Evolutionary conservation across 2,329 filamentous ascomycete species (phyloP).

Genomic region (Scedosporium apiospermum): DNA sequence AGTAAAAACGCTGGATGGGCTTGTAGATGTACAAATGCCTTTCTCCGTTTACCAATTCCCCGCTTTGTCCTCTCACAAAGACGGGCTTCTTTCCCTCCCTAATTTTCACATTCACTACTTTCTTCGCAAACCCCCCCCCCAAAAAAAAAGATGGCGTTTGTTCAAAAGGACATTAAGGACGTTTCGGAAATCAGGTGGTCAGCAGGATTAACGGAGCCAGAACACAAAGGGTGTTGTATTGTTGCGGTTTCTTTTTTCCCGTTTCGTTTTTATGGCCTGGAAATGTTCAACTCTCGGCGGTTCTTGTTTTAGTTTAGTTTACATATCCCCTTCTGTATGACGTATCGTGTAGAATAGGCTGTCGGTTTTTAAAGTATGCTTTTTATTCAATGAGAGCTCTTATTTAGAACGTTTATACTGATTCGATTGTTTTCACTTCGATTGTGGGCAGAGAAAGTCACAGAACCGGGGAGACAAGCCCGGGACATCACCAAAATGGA

Average conservation of each 20-base stretch:
- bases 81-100: background rate
- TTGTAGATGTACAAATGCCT: background rate
- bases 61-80: background rate
- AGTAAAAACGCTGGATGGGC: background rate
- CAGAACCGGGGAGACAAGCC: too few relatives aligned
- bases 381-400: too few relatives aligned
- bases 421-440: too few relatives aligned
- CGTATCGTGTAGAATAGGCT: background rate
- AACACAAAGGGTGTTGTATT: background rate
- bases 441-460: too few relatives aligned
- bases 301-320: background rate
- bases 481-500: too few relatives aligned
- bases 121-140: too few relatives aligned
- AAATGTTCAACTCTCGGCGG: background rate
- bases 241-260: background rate
- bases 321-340: background rate
- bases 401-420: too few relatives aligned
- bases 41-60: background rate
- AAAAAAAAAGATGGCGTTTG: background rate
- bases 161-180: background rate
- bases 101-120: too few relatives aligned
- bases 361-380: too few relatives aligned
- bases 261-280: background rate
- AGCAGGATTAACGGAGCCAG: background rate
- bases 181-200: background rate